These are phyloP conservation scores for Kalaharituber pfeilii DNA, from an alignment of 2,329 filamentous ascomycete species.

Conservation along the genomic window DNA sequence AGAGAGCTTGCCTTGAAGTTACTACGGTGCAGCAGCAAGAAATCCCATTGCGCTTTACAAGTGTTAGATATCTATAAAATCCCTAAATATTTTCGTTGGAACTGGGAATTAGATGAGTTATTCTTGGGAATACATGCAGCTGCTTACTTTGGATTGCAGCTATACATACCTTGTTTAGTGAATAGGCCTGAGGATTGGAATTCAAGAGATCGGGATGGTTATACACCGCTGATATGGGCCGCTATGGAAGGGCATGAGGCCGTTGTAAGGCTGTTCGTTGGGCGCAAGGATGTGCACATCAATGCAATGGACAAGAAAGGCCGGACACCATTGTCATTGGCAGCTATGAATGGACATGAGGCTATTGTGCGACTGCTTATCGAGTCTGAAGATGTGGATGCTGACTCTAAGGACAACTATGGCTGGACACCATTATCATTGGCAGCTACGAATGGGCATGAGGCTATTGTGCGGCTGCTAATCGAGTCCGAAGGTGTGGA, in stretches of 20 bases:
- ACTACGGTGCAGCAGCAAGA: background rate
- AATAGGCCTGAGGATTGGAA: conserved; percentile 6
- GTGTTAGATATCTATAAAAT: background rate
- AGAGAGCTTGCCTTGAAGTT: background rate
- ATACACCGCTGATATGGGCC: conserved; percentile 12
- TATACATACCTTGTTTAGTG: background rate
- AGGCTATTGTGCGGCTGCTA: conserved; percentile 8
- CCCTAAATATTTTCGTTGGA: background rate
- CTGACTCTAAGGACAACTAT: no score
- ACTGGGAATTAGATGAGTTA: no score
- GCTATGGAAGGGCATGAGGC: no score
- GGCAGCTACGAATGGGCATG: no score
- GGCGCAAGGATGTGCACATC: conserved; percentile 4
- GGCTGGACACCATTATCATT: no score
- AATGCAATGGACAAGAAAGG: conserved; percentile 1
- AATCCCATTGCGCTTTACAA: background rate
- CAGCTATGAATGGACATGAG: conserved; percentile 5
- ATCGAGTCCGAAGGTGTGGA: conserved; percentile 8
- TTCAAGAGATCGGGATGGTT: background rate
- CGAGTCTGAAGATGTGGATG: conserved; percentile 7
- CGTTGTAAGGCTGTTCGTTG: no score
- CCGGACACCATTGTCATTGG: conserved; percentile 8
- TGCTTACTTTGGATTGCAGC: background rate
- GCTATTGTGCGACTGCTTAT: conserved; percentile 8
- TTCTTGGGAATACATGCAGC: background rate